These are phyloP conservation scores for Rhodotorula paludigena DNA, from an alignment of 768 basidiomycete genomes.

Conservation along the genomic window DNA sequence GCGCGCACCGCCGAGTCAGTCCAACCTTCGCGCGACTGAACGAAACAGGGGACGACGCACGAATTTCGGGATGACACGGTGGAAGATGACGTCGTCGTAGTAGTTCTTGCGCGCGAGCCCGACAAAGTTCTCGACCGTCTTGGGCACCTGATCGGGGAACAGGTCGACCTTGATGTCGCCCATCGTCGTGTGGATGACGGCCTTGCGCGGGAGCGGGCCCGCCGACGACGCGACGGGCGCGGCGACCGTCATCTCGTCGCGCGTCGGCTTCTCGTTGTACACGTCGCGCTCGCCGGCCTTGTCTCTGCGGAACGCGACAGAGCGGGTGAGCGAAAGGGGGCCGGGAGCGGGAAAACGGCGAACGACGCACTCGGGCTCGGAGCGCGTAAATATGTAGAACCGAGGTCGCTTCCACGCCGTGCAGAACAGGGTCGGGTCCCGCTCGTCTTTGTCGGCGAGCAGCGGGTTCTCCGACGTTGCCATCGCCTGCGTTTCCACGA, in stretches of 20 bases:
- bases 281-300: constrained; percentile 85
- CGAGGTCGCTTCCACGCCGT: constrained; percentile 87
- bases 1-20: not conserved
- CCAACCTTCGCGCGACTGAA: constrained; percentile 1
- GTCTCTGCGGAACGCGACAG: constrained; percentile 55
- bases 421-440: constrained; percentile 88
- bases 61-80: constrained; percentile 96
- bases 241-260: constrained; percentile 88
- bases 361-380: constrained; percentile 73
- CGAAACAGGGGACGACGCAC: constrained; percentile 43
- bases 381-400: constrained; percentile 90
- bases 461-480: constrained; percentile 94
- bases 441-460: constrained; percentile 70
- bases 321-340: not conserved
- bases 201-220: constrained; percentile 64
- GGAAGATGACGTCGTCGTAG: constrained; percentile 90
- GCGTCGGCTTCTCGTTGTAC: constrained; percentile 94
- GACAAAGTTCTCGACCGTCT: constrained; percentile 95
- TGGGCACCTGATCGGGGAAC: constrained; percentile 88
- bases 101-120: constrained; percentile 82
- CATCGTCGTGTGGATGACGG: constrained; percentile 88
- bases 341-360: not conserved
- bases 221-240: constrained; percentile 50
- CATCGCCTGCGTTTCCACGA: constrained; percentile 62
- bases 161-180: constrained; percentile 86